Conservation (phyloP, 805 yeast genomes). For the Zygoascus biomembranicola region DNA sequence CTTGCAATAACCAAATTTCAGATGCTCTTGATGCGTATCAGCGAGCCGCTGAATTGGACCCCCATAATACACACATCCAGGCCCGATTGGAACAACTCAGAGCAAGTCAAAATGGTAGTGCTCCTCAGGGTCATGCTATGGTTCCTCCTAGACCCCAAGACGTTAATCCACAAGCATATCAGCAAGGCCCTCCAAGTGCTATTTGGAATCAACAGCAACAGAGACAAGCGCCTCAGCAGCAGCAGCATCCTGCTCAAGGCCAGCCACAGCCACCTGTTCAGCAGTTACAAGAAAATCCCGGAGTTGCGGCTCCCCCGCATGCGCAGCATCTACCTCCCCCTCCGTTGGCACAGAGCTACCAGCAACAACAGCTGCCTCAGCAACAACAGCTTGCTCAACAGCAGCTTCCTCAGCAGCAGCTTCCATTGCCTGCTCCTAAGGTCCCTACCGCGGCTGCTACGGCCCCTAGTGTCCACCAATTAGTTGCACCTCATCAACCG, state of each 20-base stretch:
- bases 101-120: slow-evolving; percentile 20
- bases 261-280: slow-evolving; percentile 12
- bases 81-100: slow-evolving; percentile 79
- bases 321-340: slow-evolving; percentile 16
- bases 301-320: slow-evolving; percentile 9
- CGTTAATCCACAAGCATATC: slow-evolving; percentile 53
- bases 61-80: slow-evolving; percentile 88
- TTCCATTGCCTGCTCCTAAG: background rate
- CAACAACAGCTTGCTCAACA: slow-evolving; percentile 6
- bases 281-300: slow-evolving; percentile 16
- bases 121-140: slow-evolving; percentile 9
- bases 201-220: slow-evolving; percentile 20
- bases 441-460: background rate
- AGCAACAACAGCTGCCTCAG: slow-evolving; percentile 14
- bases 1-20: slow-evolving; percentile 89
- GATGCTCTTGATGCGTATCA: slow-evolving; percentile 97
- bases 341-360: slow-evolving; percentile 14
- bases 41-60: slow-evolving; percentile 93
- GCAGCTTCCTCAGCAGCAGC: slow-evolving; percentile 6
- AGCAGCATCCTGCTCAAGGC: slow-evolving; percentile 4
- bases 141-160: slow-evolving; percentile 53
- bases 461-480: background rate
- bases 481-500: background rate
- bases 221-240: slow-evolving; percentile 14
- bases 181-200: slow-evolving; percentile 55